Percentiles rank a stretch among this genome's conserved stretches.
Evolutionary conservation across 176 grass and related monocot genomes (phyloP).

Genomic region (Rhipidocladum racemiflorum): DNA sequence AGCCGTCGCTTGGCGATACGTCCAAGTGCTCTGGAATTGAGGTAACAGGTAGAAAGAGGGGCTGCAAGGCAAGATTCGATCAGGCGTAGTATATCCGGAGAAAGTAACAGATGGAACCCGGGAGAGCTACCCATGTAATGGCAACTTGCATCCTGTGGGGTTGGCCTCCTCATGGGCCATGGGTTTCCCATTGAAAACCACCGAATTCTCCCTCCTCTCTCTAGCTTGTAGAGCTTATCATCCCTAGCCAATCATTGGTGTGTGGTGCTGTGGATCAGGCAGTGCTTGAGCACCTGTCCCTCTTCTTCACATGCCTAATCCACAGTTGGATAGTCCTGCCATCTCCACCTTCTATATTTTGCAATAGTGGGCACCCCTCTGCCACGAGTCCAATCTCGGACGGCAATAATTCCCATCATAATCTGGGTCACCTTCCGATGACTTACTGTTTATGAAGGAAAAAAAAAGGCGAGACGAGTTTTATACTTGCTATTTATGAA

Average conservation of each 20-base stretch:
- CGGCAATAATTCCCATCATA: neutral
- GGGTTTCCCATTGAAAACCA: conserved; percentile 9
- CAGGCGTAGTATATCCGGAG: conserved; percentile 6
- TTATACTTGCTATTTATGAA: neutral
- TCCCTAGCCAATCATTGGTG: neutral
- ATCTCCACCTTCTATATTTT: neutral
- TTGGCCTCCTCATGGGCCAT: neutral
- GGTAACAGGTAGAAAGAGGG: neutral
- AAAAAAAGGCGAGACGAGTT: neutral
- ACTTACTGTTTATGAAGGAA: neutral
- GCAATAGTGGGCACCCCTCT: neutral
- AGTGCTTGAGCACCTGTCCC: neutral
- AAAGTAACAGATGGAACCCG: neutral
- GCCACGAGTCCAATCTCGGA: neutral
- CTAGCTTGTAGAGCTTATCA: neutral
- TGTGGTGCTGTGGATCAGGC: conserved; percentile 16
- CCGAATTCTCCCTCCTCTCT: neutral
- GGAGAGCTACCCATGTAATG: neutral
- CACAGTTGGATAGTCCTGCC: neutral
- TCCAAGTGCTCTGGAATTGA: neutral
- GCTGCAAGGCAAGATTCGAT: neutral
- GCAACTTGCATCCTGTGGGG: conserved; percentile 12
- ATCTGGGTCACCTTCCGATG: neutral
- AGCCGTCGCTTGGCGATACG: neutral
- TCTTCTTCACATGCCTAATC: neutral